Conservation (phyloP, 371 early-diverging fungal species). For the Entomophthora muscae region DNA sequence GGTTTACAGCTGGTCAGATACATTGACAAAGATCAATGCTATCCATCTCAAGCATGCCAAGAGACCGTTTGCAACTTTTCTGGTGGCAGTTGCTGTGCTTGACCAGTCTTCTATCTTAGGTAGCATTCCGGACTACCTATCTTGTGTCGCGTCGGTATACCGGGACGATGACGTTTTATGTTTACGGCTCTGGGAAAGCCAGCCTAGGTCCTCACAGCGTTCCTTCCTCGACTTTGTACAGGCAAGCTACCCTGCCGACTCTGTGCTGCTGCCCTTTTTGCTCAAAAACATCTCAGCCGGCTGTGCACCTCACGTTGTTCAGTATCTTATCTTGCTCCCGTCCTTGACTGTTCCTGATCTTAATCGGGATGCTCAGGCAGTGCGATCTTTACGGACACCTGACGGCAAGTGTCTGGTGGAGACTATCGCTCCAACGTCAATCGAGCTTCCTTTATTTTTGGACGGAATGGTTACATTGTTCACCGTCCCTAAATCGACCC, state of each 20-base stretch:
- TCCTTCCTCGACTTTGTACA: not conserved
- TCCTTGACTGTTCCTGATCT: not conserved
- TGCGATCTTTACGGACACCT: not conserved
- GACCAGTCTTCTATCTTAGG: not conserved
- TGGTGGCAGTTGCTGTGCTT: not conserved
- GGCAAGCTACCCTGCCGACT: not conserved
- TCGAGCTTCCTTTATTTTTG: not conserved
- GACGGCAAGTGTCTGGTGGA: not conserved
- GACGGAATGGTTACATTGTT: not conserved
- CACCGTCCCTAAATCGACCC: not conserved
- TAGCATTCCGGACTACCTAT: not conserved
- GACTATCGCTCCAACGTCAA: not conserved
- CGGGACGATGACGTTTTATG: not conserved
- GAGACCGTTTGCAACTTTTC: not conserved
- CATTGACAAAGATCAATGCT: not conserved
- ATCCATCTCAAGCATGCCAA: not conserved
- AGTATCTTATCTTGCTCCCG: not conserved
- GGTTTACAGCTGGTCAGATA: not conserved
- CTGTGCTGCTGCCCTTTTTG: not conserved
- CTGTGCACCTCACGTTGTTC: not conserved
- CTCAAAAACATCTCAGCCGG: not conserved
- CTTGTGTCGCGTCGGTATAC: not conserved
- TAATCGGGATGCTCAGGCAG: not conserved
- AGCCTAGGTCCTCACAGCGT: not conserved
- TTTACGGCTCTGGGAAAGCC: not conserved